Base-by-base conservation (phyloP, 768 basidiomycete genomes). In the Hemileccinum rubropunctum region DNA sequence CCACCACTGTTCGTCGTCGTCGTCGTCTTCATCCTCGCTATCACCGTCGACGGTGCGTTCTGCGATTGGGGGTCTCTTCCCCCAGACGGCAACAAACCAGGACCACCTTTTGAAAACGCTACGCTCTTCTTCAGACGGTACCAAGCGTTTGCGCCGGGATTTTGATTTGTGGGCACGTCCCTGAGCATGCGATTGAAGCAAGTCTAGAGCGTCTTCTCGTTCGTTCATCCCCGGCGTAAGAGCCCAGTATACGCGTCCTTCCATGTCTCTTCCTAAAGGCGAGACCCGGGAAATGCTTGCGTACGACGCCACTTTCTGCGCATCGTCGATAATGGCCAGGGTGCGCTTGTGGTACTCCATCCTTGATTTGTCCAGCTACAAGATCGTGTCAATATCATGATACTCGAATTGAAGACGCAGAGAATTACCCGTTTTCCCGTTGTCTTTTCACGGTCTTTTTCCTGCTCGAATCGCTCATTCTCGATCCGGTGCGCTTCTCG, bases 41-140 rank as follows among this genome's bases (percentile, higher is more conserved):
- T 68, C 71, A 15, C 59, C 62, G 6, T 56, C 52, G 9, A 71
- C 64, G 6, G 58, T 65, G 39, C 66, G 53, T 50, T 67, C 68
- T 17, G 63, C 54, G 0, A 51, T 39, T 0, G 59, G 49, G 17
- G 82, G 80, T 52, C 69, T 76, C 65, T 67, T 78, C 1, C 88
- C 88, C 78, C 81, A 87, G 1, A 89, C 85, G 4, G 78, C 81
- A n/a, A 92, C 59, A 62, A 88, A 86, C 84, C 84, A 89, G 1
- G 81, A 74, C 88, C 89, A 92, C 28, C 78, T 75, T 50, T 64
- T 76, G 64, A 84, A 65, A 30, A 71, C 66, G 18, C 64, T 62
- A n/a, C 82, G 71, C n/a, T 83, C 80, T 13, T 79, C 79, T 27
- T 70, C 65, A 8, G 73, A 74, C 27, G 66, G 69, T 23, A 63